phyloP scores from a whole-genome alignment of 2,329 filamentous ascomycete genomes.

The Monilinia aucupariae region DNA sequence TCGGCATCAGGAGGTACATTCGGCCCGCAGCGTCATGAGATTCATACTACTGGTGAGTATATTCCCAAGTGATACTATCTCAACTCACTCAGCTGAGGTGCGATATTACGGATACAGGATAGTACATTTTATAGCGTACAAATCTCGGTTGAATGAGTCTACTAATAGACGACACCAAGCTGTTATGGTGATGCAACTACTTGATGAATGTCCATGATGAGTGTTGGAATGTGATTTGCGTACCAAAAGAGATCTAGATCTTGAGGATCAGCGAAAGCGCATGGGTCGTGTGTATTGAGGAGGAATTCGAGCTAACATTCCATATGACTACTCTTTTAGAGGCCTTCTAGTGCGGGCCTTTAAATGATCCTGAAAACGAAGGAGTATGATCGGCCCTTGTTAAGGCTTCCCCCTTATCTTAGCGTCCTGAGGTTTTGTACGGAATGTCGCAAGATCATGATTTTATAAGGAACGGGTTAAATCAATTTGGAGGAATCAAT shows the following conservation, averaged over 20 bases:
- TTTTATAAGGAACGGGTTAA: neutral
- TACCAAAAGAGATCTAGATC: neutral
- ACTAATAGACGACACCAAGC: neutral
- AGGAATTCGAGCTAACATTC: too few relatives aligned
- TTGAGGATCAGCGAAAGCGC: neutral
- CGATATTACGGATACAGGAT: too few relatives aligned
- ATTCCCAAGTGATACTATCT: neutral
- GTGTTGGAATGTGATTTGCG: neutral
- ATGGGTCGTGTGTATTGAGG: constrained; percentile 4
- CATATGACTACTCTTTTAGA: too few relatives aligned
- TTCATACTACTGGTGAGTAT: neutral
- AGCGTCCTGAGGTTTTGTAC: neutral
- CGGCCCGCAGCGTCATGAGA: constrained; percentile 8
- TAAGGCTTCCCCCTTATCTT: too few relatives aligned
- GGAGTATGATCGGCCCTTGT: neutral
- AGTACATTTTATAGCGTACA: too few relatives aligned
- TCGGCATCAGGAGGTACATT: constrained; percentile 8
- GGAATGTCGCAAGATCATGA: neutral
- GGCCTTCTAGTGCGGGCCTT: too few relatives aligned
- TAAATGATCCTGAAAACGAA: neutral
- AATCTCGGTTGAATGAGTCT: too few relatives aligned
- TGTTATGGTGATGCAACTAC: neutral
- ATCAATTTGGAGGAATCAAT: neutral
- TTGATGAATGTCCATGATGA: neutral
- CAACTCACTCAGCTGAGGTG: too few relatives aligned